Base-by-base conservation (phyloP, 2,329 filamentous ascomycete species). In the Fusarium xylarioides region DNA sequence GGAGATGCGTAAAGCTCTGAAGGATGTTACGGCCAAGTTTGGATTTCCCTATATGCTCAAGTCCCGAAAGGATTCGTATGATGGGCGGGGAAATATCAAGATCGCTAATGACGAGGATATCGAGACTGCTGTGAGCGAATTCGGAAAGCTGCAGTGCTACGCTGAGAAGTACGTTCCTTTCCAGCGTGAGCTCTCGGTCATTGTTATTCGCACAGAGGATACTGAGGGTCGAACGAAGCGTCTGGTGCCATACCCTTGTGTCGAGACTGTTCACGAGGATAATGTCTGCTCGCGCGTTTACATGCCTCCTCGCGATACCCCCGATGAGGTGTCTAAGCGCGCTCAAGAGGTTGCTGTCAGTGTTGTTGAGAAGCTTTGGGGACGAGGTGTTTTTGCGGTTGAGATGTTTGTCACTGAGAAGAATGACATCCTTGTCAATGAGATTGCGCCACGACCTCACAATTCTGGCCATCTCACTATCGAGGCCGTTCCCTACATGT, bases 391-490 rank as follows among this genome's bases (percentile, higher is more conserved):
- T 37, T 99, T 98, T 82, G 96, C 95, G 2, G 95, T 98, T 0
- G 96, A 99, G 83, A 93, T 98, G 91, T 99, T 99, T 83, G 83
- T 98, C 7, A 88, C 95, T 16, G 84, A 91, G 54, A 90, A 96
- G 76, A 90, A 87, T 66, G 85, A 85, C 4, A 86, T 97, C 4
- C 83, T 97, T 65, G 88, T 98, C 76, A 97, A 97, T 81, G 95
- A 97, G 83, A 92, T 97, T 71, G 94, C 94, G 1, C 94, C 93
- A 18, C 88, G 94, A 21, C 85, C 86, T 64, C 95, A 98, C 83
- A 98, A 98, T 84, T 97, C 94, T 0, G 96, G 96, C 1, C 96
- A 98, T 83, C 95, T 95, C 83, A 97, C 93, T 6, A 98, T 98
- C 73, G 95, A 99, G 84, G 93, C 94, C 8, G 94, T 96, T 54